phyloP scores from a whole-genome alignment of 2,329 filamentous ascomycete species.

The Trematosphaeria pertusa region DNA sequence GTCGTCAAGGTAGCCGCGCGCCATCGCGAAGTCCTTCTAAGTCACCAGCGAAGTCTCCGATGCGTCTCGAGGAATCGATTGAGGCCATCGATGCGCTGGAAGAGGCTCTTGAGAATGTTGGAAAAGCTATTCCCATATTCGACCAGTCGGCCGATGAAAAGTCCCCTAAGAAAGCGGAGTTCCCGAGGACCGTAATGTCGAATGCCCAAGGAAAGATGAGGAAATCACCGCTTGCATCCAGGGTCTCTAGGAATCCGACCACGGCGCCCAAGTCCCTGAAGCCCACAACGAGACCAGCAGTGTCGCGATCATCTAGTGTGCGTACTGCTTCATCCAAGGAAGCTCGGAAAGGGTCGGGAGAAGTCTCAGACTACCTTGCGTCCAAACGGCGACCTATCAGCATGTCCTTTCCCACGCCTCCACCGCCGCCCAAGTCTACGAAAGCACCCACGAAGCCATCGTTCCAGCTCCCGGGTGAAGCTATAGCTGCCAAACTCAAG shows the following conservation, averaged over 20 bases:
- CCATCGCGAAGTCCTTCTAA: constrained; percentile 27
- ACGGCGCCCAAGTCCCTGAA: constrained; percentile 38
- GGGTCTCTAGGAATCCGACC: constrained; percentile 36
- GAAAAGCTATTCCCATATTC: constrained; percentile 46
- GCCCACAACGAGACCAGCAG: constrained; percentile 23
- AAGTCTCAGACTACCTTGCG: constrained; percentile 47
- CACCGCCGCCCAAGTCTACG: constrained; percentile 56
- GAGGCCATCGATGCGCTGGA: constrained; percentile 60
- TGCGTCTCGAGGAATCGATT: constrained; percentile 55
- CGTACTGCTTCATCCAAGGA: constrained; percentile 32
- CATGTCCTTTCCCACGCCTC: constrained; percentile 56
- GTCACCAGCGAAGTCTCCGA: constrained; percentile 36
- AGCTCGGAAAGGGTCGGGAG: constrained; percentile 27
- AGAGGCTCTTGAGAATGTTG: constrained; percentile 58
- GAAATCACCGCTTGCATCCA: constrained; percentile 19
- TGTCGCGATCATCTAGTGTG: constrained; percentile 36
- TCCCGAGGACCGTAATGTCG: constrained; percentile 12
- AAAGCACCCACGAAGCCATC: constrained; percentile 58
- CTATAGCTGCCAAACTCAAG: constrained; percentile 60
- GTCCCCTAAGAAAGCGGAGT: constrained; percentile 31
- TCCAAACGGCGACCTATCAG: constrained; percentile 57
- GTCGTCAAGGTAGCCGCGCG: constrained; percentile 28
- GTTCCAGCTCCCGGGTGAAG: constrained; percentile 62
- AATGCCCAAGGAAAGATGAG: constrained; percentile 7
- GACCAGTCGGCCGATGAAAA: constrained; percentile 41